Evolutionary conservation across 441 rosid genomes (phyloP), one percentile per base, ranked within the genome.

Genomic region (Euphorbia schlechtendalii): DNA sequence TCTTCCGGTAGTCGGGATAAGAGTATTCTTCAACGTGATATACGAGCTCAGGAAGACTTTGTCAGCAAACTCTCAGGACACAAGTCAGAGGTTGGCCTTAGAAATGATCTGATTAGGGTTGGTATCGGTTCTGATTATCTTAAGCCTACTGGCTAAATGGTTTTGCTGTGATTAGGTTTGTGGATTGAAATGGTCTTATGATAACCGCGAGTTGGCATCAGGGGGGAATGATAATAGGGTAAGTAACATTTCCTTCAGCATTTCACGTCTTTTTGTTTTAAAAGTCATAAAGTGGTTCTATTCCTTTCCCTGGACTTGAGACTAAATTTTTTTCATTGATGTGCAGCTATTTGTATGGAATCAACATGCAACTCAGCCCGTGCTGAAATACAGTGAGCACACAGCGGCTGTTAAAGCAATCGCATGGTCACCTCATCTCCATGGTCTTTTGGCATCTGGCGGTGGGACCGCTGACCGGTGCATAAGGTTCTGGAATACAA

Each of bases 401-500:
- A 86, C 91, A 3, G 98, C 98, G 12, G 98, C 98, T 52, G 98
- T 92, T 49, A 92, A 93, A 79, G 98, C 98, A 59, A 93, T 93
- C 72, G 96, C 98, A 59, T 93, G 98, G 97, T 93, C 98, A 64
- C 97, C 98, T 4, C 98, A 90, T 84, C 87, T 90, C 68, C 95
- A 90, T 58, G 98, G 98, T 49, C 98, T 93, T 74, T 92, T 93
- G 73, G 98, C 96, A 56, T 93, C 97, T 61, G 98, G 98, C 25
- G 98, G 98, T 34, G 98, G 98, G 32, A 90, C 98, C 43, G 96
- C 98, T 54, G 98, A 90, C 66, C 82, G 96, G 61, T 93, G 96
- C 71, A 86, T 90, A 72, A 88, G 98, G 12, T 92, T 90, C 74
- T 90, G 98, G 97, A 93, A 93, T 72, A 93, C 98, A 66, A 78